These are phyloP conservation scores for Cryptosporidium baileyi DNA, from an alignment of 169 alveolate genomes.

Conservation along the genomic window DNA sequence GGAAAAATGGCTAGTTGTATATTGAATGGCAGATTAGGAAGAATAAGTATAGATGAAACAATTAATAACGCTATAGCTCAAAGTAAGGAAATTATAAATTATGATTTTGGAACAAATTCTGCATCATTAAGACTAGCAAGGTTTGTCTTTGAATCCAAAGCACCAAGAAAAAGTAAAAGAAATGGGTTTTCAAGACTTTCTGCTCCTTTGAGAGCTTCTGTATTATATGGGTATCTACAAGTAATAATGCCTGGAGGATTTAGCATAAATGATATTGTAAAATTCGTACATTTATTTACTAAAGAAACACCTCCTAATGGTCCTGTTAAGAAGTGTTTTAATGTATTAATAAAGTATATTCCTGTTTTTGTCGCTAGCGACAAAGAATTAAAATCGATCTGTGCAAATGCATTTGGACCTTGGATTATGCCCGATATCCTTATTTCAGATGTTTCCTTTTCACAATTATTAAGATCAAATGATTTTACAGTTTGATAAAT, in stretches of 20 bases:
- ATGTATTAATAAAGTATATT: constrained; percentile 18
- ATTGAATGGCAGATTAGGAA: constrained; percentile 38
- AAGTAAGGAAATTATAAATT: not conserved
- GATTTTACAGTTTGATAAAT: not conserved
- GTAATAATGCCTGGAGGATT: constrained; percentile 68
- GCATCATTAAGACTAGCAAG: constrained; percentile 55
- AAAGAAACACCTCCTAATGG: constrained; percentile 55
- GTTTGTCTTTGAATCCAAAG: constrained; percentile 42
- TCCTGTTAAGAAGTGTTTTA: constrained; percentile 56
- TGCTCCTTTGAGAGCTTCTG: constrained; percentile 64
- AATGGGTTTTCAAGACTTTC: constrained; percentile 45
- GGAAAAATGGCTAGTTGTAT: constrained; percentile 65
- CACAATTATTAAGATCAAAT: not conserved
- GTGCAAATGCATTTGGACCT: constrained; percentile 65
- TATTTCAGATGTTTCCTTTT: constrained; percentile 44
- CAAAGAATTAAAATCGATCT: constrained; percentile 36
- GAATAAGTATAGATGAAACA: constrained; percentile 57
- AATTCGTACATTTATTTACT: constrained; percentile 31
- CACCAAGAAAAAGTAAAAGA: constrained; percentile 18
- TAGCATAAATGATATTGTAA: constrained; percentile 44
- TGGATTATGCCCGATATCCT: constrained; percentile 69
- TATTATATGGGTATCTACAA: constrained; percentile 50
- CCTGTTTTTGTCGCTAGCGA: constrained; percentile 54
- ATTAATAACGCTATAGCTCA: constrained; percentile 38
- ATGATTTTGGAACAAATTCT: constrained; percentile 52